Evolutionary conservation across 371 early-diverging fungal species (phyloP).

Genomic region (Batrachochytrium dendrobatidis): DNA sequence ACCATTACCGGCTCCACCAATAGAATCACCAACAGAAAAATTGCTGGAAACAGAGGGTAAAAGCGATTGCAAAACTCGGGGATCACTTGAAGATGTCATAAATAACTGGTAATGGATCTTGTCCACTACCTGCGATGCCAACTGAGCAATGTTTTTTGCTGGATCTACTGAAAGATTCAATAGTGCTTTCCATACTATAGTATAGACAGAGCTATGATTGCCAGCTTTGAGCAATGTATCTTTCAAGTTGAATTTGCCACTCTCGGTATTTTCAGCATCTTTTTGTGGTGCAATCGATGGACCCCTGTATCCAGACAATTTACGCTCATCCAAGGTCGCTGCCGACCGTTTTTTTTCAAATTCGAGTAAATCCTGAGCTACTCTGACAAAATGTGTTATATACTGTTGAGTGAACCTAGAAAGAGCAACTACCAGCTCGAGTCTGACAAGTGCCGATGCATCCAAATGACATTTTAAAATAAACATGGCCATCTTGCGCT

Average conservation of each 20-base stretch:
- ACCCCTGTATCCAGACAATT: background rate
- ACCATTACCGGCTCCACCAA: no score
- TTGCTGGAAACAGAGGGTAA: no score
- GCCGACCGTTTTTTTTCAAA: slow-evolving; percentile 33
- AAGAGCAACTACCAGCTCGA: slow-evolving; percentile 66
- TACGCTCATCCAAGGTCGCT: background rate
- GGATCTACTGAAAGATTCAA: slow-evolving; percentile 71
- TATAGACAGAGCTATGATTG: slow-evolving; percentile 43
- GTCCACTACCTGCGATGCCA: slow-evolving; percentile 66
- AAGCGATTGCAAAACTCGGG: background rate
- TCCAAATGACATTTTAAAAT: slow-evolving; percentile 61
- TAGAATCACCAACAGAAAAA: no score
- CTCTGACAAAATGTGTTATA: slow-evolving; percentile 49
- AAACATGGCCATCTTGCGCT: slow-evolving; percentile 59
- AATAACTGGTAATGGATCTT: slow-evolving; percentile 53
- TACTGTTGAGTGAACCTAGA: slow-evolving; percentile 61
- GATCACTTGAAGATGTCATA: background rate
- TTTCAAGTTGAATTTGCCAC: background rate
- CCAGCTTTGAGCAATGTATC: background rate
- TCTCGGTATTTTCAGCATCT: no score
- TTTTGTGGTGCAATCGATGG: no score
- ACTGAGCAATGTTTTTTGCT: slow-evolving; percentile 54
- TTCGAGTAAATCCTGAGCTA: slow-evolving; percentile 62
- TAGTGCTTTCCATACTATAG: slow-evolving; percentile 66
- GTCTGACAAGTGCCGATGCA: slow-evolving; percentile 74